Base-by-base conservation (phyloP, 139 green algal genomes). In the Chlamydomonas incerta region DNA sequence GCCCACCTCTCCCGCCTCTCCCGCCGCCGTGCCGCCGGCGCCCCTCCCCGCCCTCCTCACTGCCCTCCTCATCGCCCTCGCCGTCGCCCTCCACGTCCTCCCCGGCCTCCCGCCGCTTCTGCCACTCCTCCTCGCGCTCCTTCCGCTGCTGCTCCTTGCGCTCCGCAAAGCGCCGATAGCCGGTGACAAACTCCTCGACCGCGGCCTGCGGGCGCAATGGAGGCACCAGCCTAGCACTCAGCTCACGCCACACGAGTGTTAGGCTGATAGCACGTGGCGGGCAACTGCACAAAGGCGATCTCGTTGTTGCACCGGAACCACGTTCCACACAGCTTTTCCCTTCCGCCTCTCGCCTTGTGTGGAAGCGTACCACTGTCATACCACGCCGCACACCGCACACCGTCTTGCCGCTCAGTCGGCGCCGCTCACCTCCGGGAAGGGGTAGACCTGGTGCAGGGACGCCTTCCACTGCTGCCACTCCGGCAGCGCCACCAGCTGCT, bases 401-500 rank as follows among this genome's bases (percentile, higher is more conserved):
- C 68, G 34, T 47, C 31, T 9, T 17, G 37, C 70, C 41, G 33
- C 20, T 28, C 2, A 14, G 8, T 15, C 5, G 8, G 5, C 62
- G 3, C 28, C 62, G 13, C 74, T 41, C 65, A 85, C 83, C 66
- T 83, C 73, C 41, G 63, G 73, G 62, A 71, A 88, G 26, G 83
- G 83, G 50, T 66, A 82, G 66, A 24, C 35, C 17, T 26, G 21
- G 2, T 26, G 24, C 46, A 88, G 72, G 5, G 33, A 63, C 1
- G 37, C 37, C 47, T 46, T 37, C 83, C 83, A 88, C 31, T 71
- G 21, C 20, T 15, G 35, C 83, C 83, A 88, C 62, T 88, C 83
- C 6, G 73, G n/a, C 83, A 88, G 73, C 31, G 83, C 73, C 63
- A 88, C 83, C 24, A 88, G 83, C n/a, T 52, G 13, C 47, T 88